phyloP scores from a whole-genome alignment of 75 land plant genomes.

The Pinus tabuliformis region DNA sequence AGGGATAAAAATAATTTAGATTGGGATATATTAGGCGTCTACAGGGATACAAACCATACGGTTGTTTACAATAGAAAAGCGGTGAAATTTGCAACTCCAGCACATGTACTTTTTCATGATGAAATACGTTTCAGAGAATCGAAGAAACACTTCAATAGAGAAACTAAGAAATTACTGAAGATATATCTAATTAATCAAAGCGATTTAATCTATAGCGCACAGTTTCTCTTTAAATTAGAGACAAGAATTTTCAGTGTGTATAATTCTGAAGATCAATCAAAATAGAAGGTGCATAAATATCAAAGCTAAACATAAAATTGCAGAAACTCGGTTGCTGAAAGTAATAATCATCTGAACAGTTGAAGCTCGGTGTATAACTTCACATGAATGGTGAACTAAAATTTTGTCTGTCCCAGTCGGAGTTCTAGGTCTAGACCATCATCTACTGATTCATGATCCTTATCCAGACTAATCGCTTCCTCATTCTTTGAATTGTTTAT shows the following conservation, averaged over 20 bases:
- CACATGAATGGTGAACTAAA: background rate
- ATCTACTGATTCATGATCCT: constrained; percentile 14
- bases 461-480: background rate
- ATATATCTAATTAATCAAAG: background rate
- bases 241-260: background rate
- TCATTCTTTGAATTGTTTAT: background rate
- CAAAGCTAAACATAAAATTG: background rate
- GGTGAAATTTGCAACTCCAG: too few species aligned
- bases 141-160: too few species aligned
- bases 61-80: too few species aligned
- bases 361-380: background rate
- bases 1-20: too few species aligned
- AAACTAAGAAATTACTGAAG: background rate
- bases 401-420: constrained; percentile 21
- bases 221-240: background rate
- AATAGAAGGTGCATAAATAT: constrained; percentile 1
- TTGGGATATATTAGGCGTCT: too few species aligned
- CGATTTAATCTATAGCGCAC: too few species aligned
- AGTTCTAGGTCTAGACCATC: constrained; percentile 40
- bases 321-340: background rate
- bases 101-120: too few species aligned
- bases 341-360: background rate
- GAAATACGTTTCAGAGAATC: too few species aligned
- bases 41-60: too few species aligned
- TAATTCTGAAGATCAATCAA: background rate